Percentiles rank a stretch among this genome's conserved stretches.
Conservation (phyloP, 176 grass and related monocot species). For the Luzula sylvatica region DNA sequence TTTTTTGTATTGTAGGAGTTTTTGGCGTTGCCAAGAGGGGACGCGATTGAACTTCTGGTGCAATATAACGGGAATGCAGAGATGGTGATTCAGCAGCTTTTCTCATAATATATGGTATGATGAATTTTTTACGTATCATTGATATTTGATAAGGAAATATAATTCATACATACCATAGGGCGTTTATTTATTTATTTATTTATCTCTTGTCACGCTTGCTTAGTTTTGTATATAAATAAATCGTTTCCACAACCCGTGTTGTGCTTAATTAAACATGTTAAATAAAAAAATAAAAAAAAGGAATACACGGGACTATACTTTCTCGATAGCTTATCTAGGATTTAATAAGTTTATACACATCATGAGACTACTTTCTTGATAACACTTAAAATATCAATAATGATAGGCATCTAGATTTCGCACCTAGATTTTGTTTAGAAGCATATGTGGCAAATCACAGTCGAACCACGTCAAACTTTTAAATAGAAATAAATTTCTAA, state of each 20-base stretch:
- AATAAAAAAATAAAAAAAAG: neutral
- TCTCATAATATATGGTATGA: constrained; percentile 52
- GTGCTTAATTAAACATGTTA: no score
- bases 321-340: neutral
- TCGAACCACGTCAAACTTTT: no score
- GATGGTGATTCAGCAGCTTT: constrained; percentile 86
- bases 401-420: no score
- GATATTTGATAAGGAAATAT: neutral
- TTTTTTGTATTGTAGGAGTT: constrained; percentile 48
- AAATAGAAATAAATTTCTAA: no score
- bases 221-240: neutral
- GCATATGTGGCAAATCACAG: no score
- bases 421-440: no score
- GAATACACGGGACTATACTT: neutral
- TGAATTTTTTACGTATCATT: constrained; percentile 1
- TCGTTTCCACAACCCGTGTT: no score
- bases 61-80: constrained; percentile 91
- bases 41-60: constrained; percentile 83
- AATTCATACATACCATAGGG: neutral
- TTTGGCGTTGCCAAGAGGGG: constrained; percentile 81
- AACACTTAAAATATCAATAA: no score
- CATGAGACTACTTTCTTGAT: no score
- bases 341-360: neutral
- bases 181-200: neutral
- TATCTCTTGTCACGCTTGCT: neutral